These are phyloP conservation scores for Coemansia sp. DNA, from an alignment of 192 early-diverging fungal species.

Conservation along the genomic window DNA sequence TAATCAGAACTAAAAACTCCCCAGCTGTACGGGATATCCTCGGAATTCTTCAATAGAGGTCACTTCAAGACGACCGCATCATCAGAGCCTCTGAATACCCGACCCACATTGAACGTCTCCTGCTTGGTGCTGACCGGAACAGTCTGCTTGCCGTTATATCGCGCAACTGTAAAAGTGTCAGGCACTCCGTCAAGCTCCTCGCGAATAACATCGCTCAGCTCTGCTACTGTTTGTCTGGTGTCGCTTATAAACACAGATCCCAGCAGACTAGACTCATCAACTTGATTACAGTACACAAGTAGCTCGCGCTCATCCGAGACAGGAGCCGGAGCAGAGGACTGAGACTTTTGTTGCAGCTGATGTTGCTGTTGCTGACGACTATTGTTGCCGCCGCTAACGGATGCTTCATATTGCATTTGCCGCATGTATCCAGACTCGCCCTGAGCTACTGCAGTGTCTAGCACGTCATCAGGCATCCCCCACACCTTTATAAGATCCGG, in stretches of 20 bases:
- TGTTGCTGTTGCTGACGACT: not conserved
- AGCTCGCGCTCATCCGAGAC: conserved; percentile 54
- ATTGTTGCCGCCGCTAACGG: conserved; percentile 11
- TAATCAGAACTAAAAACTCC: too few species aligned
- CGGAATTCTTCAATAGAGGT: not conserved
- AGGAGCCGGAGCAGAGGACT: not conserved
- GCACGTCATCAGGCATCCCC: conserved; percentile 59
- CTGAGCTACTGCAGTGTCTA: conserved; percentile 10
- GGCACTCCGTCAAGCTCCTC: conserved; percentile 62
- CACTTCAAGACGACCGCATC: conserved; percentile 48
- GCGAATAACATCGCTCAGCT: conserved; percentile 25
- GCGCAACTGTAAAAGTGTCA: conserved; percentile 42
- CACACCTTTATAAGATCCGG: conserved; percentile 70
- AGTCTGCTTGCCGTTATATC: conserved; percentile 57
- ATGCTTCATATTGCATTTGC: conserved; percentile 39
- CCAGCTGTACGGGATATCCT: not conserved
- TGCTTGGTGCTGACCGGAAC: conserved; percentile 66
- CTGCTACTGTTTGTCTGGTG: conserved; percentile 18
- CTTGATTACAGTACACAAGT: conserved; percentile 53
- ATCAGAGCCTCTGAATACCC: conserved; percentile 56
- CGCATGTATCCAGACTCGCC: conserved; percentile 37
- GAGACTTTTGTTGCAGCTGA: not conserved
- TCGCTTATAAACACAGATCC: conserved; percentile 59
- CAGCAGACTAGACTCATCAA: conserved; percentile 54
- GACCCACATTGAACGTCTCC: conserved; percentile 51